These are phyloP conservation scores for Epichloe baconii DNA, from an alignment of 2,329 filamentous ascomycete species.

Conservation along the genomic window DNA sequence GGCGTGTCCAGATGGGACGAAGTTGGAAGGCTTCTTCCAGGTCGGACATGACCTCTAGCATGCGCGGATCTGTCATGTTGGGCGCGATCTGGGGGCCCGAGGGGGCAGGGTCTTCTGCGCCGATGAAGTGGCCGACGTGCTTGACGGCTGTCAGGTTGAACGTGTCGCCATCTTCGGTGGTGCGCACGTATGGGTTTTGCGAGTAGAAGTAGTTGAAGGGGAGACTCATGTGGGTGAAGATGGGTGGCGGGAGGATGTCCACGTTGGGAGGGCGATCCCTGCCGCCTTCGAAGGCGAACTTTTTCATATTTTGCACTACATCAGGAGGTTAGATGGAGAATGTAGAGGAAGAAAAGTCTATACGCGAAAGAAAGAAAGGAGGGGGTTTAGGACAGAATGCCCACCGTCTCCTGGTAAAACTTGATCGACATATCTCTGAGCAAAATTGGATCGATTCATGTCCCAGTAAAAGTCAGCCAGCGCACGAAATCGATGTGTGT, in stretches of 20 bases:
- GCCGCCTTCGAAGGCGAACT: conserved; percentile 54
- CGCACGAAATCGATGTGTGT: conserved; percentile 79
- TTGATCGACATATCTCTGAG: conserved; percentile 56
- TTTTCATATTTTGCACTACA: conserved; percentile 36
- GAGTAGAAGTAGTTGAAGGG: conserved; percentile 73
- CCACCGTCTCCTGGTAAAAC: conserved; percentile 59
- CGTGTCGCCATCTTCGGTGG: conserved; percentile 42
- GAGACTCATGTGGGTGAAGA: conserved; percentile 60
- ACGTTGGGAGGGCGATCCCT: conserved; percentile 45
- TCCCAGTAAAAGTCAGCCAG: conserved; percentile 82
- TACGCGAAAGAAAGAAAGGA: neutral
- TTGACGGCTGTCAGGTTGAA: conserved; percentile 48
- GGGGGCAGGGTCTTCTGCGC: conserved; percentile 49
- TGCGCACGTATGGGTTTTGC: conserved; percentile 67
- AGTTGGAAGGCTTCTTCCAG: conserved; percentile 54
- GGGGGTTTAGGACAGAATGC: conserved; percentile 1
- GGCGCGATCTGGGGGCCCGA: conserved; percentile 48
- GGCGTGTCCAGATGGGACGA: conserved; percentile 76
- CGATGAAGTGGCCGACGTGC: conserved; percentile 44
- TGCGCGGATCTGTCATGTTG: conserved; percentile 43
- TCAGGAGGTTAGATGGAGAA: neutral
- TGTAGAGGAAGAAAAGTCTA: neutral
- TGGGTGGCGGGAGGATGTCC: conserved; percentile 67
- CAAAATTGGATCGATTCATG: conserved; percentile 53
- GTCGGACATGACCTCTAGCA: conserved; percentile 50